phyloP scores from a whole-genome alignment of 371 early-diverging fungal species.

The Globomyces sp. region DNA sequence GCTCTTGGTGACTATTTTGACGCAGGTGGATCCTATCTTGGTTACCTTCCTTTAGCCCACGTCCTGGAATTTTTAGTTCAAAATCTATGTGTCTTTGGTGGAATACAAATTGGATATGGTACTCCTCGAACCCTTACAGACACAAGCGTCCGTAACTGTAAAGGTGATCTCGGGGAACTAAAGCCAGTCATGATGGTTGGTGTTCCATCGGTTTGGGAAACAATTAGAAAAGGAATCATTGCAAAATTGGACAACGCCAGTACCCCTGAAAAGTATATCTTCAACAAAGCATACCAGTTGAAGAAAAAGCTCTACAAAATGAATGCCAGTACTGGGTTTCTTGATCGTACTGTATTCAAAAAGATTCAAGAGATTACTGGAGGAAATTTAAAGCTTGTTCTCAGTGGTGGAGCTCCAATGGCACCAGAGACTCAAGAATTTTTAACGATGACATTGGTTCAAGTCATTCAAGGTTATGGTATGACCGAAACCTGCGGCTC shows the following conservation, averaged over 20 bases:
- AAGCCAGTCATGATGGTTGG: conserved; percentile 87
- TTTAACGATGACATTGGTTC: conserved; percentile 77
- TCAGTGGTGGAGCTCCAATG: conserved; percentile 95
- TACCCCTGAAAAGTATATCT: conserved; percentile 68
- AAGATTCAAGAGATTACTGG: conserved; percentile 84
- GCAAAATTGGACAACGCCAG: conserved; percentile 61
- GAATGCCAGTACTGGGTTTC: conserved; percentile 63
- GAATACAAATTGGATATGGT: conserved; percentile 82
- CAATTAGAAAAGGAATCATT: conserved; percentile 77
- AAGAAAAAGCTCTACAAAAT: conserved; percentile 66
- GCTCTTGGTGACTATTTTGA: not conserved
- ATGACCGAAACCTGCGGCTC: conserved; percentile 51
- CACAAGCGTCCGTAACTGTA: conserved; percentile 80
- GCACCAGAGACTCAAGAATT: conserved; percentile 81
- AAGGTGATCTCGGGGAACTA: conserved; percentile 87
- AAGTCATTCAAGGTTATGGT: conserved; percentile 90
- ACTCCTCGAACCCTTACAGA: conserved; percentile 78
- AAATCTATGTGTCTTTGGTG: conserved; percentile 67
- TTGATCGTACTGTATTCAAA: conserved; percentile 81
- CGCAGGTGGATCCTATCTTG: conserved; percentile 66
- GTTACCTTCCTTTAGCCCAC: conserved; percentile 95
- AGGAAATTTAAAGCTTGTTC: conserved; percentile 75
- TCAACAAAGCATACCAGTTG: conserved; percentile 64
- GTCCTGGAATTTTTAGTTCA: conserved; percentile 52
- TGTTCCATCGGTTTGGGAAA: conserved; percentile 87